Evolutionary conservation across 495 filamentous ascomycete genomes (phyloP).

Genomic region (Cryomyces minteri): DNA sequence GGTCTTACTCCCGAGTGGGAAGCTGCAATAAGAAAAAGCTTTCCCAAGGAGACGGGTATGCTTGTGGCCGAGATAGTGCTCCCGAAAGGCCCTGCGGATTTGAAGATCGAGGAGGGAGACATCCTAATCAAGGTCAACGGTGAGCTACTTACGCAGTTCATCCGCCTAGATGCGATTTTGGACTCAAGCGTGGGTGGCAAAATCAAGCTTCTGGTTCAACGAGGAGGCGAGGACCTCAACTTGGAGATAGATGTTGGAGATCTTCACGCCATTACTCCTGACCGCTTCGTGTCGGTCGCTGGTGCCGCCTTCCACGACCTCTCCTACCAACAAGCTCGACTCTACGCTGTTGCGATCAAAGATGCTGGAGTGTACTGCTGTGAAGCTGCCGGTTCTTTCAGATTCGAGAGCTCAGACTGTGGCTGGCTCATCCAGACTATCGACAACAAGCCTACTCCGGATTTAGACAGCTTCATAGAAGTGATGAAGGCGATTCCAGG

Average conservation of each 20-base stretch:
- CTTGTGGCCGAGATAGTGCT: slow-evolving; percentile 90
- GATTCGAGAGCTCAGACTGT: slow-evolving; percentile 73
- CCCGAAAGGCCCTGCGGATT: slow-evolving; percentile 72
- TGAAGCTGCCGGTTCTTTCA: slow-evolving; percentile 87
- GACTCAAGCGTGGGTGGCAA: slow-evolving; percentile 68
- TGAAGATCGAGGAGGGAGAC: slow-evolving; percentile 81
- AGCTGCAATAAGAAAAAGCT: slow-evolving; percentile 54
- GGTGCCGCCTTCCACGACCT: slow-evolving; percentile 88
- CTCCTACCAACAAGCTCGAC: slow-evolving; percentile 87
- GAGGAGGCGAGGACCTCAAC: slow-evolving; percentile 75
- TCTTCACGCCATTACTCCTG: slow-evolving; percentile 85
- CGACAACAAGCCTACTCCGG: slow-evolving; percentile 73
- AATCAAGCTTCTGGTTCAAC: slow-evolving; percentile 61
- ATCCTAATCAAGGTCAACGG: slow-evolving; percentile 91
- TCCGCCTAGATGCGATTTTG: slow-evolving; percentile 80
- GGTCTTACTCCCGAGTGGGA: slow-evolving; percentile 79
- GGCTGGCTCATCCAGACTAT: slow-evolving; percentile 91
- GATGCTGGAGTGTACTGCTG: slow-evolving; percentile 70
- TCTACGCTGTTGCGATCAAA: slow-evolving; percentile 80
- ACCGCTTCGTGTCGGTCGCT: slow-evolving; percentile 84
- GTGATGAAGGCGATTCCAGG: slow-evolving; percentile 74
- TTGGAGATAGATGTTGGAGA: slow-evolving; percentile 77
- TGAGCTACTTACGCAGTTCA: slow-evolving; percentile 84
- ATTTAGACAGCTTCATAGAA: slow-evolving; percentile 76
- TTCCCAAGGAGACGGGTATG: slow-evolving; percentile 91